Base-by-base conservation (phyloP, 2,329 filamentous ascomycete genomes). In the Fusarium sp. region DNA sequence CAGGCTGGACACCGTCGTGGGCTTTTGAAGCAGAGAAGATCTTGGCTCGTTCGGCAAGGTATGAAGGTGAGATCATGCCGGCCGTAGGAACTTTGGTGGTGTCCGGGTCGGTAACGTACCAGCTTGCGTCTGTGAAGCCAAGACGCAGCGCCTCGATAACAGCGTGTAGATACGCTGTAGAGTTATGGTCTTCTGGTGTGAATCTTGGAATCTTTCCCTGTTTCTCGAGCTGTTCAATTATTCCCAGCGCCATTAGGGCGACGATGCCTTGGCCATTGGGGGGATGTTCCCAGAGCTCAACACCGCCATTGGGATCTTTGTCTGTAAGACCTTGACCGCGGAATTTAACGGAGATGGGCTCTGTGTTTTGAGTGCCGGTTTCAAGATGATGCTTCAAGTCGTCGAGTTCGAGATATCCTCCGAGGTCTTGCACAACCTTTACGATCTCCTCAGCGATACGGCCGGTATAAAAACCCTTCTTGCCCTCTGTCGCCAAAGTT, bases 251-350 rank as follows among this genome's bases (percentile, higher is more conserved):
- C 92, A 98, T 97, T 36, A 98, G 85, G 1, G 96, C 96, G 5
- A 98, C 93, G 72, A 98, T 95, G 4, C 96, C 96, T 82, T 98
- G 96, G 1, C 96, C 95, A 77, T 98, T 98, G 14, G 96, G 96
- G 39, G 95, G 95, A 79, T 98, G 95, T 79, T 99, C 96, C 95
- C 95, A 98, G 2, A 99, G 85, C 78, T 97, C 91, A 45, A 98
- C 88, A 15, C 91, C 90, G 18, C 85, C 81, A 14, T 81, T 72
- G 11, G 73, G 70, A 5, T 71, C 69, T 15, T 75, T 65, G 26
- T 64, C 65, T 4, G 70, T 70, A 1, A 84, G 80, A 7, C 84
- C 85, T 76, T 94, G 92, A 14, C 92, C 92, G 1, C 85, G 87
- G 82, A 95, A 95, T 68, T 91, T 90, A 55, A 98, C 86, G 0